phyloP scores from a whole-genome alignment of 179 eudicot species.

The Monotropa hypopitys region DNA sequence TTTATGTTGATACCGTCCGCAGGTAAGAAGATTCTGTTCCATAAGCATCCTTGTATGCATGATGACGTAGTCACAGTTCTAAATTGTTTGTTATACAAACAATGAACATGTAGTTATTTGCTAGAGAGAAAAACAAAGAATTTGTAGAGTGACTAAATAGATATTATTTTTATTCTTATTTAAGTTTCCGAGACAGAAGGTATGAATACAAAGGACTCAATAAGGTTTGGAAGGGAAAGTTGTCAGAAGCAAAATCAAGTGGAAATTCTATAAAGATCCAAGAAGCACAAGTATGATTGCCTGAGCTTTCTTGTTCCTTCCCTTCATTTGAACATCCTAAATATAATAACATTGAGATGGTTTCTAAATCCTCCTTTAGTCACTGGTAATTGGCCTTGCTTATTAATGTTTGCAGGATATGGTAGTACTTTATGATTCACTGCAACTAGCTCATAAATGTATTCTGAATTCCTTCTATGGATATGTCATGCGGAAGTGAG shows the following conservation, averaged over 20 bases:
- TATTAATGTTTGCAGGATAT: constrained; percentile 51
- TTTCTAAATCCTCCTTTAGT: neutral
- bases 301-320: constrained; percentile 1
- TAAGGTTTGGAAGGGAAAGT: constrained; percentile 93
- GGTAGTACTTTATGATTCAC: constrained; percentile 89
- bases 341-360: neutral
- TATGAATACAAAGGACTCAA: constrained; percentile 96
- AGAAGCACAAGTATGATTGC: constrained; percentile 76
- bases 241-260: constrained; percentile 85
- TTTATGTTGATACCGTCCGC: constrained; percentile 96
- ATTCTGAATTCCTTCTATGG: constrained; percentile 97
- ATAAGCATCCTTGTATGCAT: neutral
- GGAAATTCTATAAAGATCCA: constrained; percentile 91
- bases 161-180: constrained; percentile 13
- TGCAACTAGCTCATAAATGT: constrained; percentile 98
- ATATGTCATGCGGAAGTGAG: constrained; percentile 99
- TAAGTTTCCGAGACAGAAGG: constrained; percentile 94
- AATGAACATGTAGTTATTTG: neutral
- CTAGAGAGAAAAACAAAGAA: neutral
- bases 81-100: neutral
- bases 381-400: constrained; percentile 2
- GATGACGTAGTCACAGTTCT: neutral
- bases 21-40: constrained; percentile 38
- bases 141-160: neutral
- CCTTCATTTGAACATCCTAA: neutral